phyloP scores from a whole-genome alignment of 2,329 filamentous ascomycete genomes.

The Trichophyton schoenleinii region DNA sequence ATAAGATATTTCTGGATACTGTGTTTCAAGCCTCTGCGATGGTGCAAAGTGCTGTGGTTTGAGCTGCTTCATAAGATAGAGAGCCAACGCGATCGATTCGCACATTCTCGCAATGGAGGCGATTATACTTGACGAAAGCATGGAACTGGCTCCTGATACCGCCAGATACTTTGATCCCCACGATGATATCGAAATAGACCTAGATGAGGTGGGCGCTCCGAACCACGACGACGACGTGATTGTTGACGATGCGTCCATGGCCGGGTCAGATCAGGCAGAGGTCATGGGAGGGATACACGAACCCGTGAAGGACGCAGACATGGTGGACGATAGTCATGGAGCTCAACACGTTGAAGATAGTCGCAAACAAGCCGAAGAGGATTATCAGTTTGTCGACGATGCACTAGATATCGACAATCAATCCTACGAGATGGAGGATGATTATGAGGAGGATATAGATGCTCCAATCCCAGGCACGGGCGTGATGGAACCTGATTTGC shows the following conservation, averaged over 20 bases:
- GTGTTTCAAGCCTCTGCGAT: background rate
- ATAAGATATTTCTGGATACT: background rate
- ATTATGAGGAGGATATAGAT: conserved; percentile 26
- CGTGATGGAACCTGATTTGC: background rate
- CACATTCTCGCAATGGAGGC: conserved; percentile 23
- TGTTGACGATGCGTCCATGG: conserved; percentile 39
- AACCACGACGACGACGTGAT: conserved; percentile 45
- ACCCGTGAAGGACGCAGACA: conserved; percentile 32
- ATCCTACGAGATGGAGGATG: conserved; percentile 28
- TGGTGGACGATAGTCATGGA: conserved; percentile 30
- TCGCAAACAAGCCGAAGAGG: conserved; percentile 15
- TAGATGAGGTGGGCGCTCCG: conserved; percentile 34
- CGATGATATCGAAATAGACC: conserved; percentile 39
- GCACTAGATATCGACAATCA: conserved; percentile 1
- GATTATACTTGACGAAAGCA: conserved; percentile 30
- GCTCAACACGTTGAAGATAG: conserved; percentile 15
- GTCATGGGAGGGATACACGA: conserved; percentile 23
- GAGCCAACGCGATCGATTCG: background rate
- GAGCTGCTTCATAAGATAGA: background rate
- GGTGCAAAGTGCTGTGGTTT: background rate
- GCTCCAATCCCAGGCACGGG: conserved; percentile 16
- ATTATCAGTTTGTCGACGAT: conserved; percentile 11
- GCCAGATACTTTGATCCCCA: conserved; percentile 24
- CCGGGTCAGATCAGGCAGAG: conserved; percentile 26
- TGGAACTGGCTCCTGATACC: conserved; percentile 34